These are phyloP conservation scores for Annulohypoxylon truncatum DNA, from an alignment of 2,329 filamentous ascomycete genomes.

Conservation along the genomic window DNA sequence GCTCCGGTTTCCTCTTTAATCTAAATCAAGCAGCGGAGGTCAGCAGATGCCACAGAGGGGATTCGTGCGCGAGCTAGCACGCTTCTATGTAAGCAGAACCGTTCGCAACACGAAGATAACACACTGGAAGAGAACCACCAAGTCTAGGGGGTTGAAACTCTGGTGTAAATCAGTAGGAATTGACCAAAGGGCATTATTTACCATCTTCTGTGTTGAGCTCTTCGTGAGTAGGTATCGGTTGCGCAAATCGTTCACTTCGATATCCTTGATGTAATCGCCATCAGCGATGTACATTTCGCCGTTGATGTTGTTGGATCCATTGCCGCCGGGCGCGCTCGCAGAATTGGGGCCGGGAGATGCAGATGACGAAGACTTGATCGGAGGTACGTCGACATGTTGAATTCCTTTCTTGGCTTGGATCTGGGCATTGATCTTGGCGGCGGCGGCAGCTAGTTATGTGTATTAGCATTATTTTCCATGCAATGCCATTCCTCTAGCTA, in stretches of 20 bases:
- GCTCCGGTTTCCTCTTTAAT: slow-evolving; percentile 99
- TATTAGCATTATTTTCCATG: slow-evolving; percentile 44
- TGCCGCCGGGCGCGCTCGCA: slow-evolving; percentile 49
- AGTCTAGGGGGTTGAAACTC: slow-evolving; percentile 54
- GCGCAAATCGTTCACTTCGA: slow-evolving; percentile 97
- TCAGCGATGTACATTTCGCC: slow-evolving; percentile 94
- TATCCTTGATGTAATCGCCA: slow-evolving; percentile 98
- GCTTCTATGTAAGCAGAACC: slow-evolving; percentile 77
- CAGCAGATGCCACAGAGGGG: slow-evolving; percentile 90
- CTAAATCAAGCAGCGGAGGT: slow-evolving; percentile 91
- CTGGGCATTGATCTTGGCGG: slow-evolving; percentile 86
- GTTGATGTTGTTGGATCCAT: slow-evolving; percentile 70
- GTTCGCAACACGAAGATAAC: slow-evolving; percentile 65
- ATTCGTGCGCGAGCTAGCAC: slow-evolving; percentile 70
- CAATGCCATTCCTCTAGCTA: no score
- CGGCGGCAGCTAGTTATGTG: slow-evolving; percentile 76
- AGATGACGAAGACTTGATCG: slow-evolving; percentile 72
- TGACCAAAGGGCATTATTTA: slow-evolving; percentile 83
- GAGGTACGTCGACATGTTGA: slow-evolving; percentile 89
- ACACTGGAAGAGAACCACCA: slow-evolving; percentile 51
- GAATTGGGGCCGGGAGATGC: slow-evolving; percentile 55
- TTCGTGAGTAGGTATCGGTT: slow-evolving; percentile 98
- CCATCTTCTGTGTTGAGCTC: slow-evolving; percentile 98
- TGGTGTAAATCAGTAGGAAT: slow-evolving; percentile 72
- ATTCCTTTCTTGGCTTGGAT: slow-evolving; percentile 88